phyloP scores from a whole-genome alignment of 495 filamentous ascomycete species.

The Daldinia grandis region DNA sequence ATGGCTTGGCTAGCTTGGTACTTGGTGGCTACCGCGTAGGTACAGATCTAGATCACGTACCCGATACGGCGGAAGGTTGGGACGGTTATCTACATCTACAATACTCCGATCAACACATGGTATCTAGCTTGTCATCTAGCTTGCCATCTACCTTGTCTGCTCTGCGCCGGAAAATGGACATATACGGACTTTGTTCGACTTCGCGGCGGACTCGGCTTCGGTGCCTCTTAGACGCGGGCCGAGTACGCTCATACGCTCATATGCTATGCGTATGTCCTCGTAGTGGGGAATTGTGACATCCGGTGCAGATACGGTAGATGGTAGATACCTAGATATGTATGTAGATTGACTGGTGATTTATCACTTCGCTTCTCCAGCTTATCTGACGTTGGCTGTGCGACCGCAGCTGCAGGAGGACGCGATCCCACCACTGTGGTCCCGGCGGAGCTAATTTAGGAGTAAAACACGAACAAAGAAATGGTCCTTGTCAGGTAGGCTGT shows the following conservation, averaged over 20 bases:
- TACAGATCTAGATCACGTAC: constrained; percentile 20
- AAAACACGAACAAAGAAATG: not conserved
- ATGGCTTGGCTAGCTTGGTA: not conserved
- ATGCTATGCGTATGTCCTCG: not conserved
- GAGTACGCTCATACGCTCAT: not conserved
- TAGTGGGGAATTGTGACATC: constrained; percentile 15
- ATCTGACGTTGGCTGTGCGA: constrained; percentile 30
- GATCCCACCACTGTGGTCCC: constrained; percentile 37
- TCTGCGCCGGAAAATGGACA: constrained; percentile 1
- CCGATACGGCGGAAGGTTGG: constrained; percentile 8
- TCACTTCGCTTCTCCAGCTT: constrained; percentile 9
- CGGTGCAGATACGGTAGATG: constrained; percentile 15
- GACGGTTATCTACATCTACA: not conserved
- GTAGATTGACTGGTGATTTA: constrained; percentile 18
- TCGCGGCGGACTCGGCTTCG: constrained; percentile 8
- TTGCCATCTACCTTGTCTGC: not conserved
- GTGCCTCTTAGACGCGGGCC: constrained; percentile 14
- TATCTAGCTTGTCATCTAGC: too few species aligned
- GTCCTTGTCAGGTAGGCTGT: not conserved
- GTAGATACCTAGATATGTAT: too few species aligned
- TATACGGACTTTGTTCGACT: not conserved
- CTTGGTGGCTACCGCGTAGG: constrained; percentile 1
- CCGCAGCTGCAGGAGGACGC: constrained; percentile 26
- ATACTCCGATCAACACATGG: not conserved
- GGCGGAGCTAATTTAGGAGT: constrained; percentile 30